These are phyloP conservation scores for Opeltia flavorubescens DNA, from an alignment of 495 filamentous ascomycete species.

Conservation along the genomic window DNA sequence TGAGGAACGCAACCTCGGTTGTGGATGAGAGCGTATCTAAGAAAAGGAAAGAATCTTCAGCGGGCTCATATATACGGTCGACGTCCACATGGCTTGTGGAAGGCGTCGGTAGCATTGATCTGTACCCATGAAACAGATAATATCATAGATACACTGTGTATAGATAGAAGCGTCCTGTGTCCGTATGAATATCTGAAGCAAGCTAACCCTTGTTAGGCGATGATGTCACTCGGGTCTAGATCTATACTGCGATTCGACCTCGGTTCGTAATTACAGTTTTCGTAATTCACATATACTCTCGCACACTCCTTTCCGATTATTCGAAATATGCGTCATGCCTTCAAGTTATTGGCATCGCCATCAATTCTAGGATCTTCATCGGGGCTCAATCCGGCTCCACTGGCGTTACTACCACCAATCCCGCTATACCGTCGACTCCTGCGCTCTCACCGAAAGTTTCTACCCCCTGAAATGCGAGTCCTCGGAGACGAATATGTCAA, in stretches of 20 bases:
- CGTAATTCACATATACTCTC: background rate
- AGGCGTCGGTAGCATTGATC: slow-evolving; percentile 74
- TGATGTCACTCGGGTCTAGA: too few species aligned
- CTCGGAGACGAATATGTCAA: slow-evolving; percentile 87
- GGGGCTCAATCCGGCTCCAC: slow-evolving; percentile 40
- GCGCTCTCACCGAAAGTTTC: slow-evolving; percentile 66
- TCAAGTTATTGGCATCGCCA: slow-evolving; percentile 32
- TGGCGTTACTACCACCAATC: slow-evolving; percentile 81
- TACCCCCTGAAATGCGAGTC: slow-evolving; percentile 59
- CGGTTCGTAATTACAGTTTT: background rate
- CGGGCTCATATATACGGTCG: slow-evolving; percentile 77
- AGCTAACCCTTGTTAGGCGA: background rate
- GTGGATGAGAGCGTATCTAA: slow-evolving; percentile 77
- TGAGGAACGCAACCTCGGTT: slow-evolving; percentile 58
- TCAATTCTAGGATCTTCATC: slow-evolving; percentile 32
- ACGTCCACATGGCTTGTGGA: slow-evolving; percentile 81
- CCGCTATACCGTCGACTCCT: slow-evolving; percentile 79
- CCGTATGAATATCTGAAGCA: too few species aligned
- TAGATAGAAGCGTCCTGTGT: too few species aligned
- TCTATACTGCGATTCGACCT: too few species aligned
- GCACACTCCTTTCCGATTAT: slow-evolving; percentile 8
- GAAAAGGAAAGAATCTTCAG: slow-evolving; percentile 90
- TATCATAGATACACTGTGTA: too few species aligned
- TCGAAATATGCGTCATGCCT: slow-evolving; percentile 21
- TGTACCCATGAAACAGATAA: background rate